These are phyloP conservation scores for Talaromyces liani DNA, from an alignment of 495 filamentous ascomycete species.

Conservation along the genomic window DNA sequence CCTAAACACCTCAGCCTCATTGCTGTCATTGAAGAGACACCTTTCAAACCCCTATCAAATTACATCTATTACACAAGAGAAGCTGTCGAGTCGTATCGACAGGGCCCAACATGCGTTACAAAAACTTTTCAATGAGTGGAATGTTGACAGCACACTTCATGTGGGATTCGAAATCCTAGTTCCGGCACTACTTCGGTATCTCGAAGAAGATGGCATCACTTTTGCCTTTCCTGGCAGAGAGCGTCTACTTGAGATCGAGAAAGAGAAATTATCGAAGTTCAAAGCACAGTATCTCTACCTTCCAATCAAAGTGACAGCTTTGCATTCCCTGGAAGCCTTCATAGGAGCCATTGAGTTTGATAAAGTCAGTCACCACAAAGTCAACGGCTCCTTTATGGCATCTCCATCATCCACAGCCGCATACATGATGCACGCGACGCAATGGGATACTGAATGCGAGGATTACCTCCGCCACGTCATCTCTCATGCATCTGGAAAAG, in stretches of 20 bases:
- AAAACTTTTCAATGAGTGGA: conserved; percentile 8
- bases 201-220: conserved; percentile 14
- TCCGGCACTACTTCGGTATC: conserved; percentile 19
- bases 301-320: conserved; percentile 18
- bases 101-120: neutral
- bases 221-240: conserved; percentile 20
- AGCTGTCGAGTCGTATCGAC: neutral
- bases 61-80: neutral
- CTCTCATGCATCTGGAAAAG: conserved; percentile 20
- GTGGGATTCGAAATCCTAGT: conserved; percentile 34
- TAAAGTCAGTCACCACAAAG: conserved; percentile 34
- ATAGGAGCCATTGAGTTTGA: conserved; percentile 37
- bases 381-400: conserved; percentile 35
- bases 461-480: conserved; percentile 21
- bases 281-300: conserved; percentile 21
- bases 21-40: conserved; percentile 10
- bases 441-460: conserved; percentile 34
- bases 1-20: conserved; percentile 13
- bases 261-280: conserved; percentile 21
- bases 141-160: conserved; percentile 12
- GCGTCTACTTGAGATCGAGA: conserved; percentile 9
- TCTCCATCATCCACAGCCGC: conserved; percentile 44
- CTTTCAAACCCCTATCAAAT: neutral
- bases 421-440: conserved; percentile 31
- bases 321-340: conserved; percentile 44